Base-by-base conservation (phyloP, 805 yeast species). In the Naumovozyma castellii region DNA sequence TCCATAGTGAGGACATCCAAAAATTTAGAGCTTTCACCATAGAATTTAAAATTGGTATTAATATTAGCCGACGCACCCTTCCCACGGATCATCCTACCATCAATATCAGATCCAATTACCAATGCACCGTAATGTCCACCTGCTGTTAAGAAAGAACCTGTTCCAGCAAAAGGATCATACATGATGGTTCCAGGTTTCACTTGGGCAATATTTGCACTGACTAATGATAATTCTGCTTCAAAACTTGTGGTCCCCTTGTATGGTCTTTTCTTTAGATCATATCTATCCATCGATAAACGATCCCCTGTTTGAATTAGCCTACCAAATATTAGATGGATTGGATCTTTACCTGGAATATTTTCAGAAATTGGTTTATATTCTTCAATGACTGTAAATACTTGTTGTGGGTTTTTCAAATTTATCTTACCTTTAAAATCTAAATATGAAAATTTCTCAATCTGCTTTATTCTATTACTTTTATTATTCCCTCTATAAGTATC, bases 181-280 rank as follows among this genome's bases (percentile, higher is more conserved):
- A 83, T 75, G 3, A 87, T 54, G 39, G 78, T 73, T 0, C 80
- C 82, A 0, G 71, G 67, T 29, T 59, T 68, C 12, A 81, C 85
- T 46, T 83, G 87, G 0, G 84, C 95, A 38, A 92, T 71, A 53
- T 90, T 92, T 53, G 95, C 84, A 22, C 94, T 81, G 13, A 88
- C 81, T 35, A 92, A 63, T 0, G 97, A 78, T 43, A 92, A 65
- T 56, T 92, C 97, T 1, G 96, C 94, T 50, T 92, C 98, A 62
- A 92, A 92, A 14, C 96, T 85, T 0, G 98, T 92, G 5, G 98
- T 92, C 2, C 98, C 98, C 41, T 85, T 88, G 54, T 83, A 87
- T 39, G 78, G 80, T 53, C 98, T 71, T 50, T 79, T 77, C 56
- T 80, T 82, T 45, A 92, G 68, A 54, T 87, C 95, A 52, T 81